Evolutionary conservation across 192 early-diverging fungal species (phyloP).

Genomic region (Coemansia javaensis): DNA sequence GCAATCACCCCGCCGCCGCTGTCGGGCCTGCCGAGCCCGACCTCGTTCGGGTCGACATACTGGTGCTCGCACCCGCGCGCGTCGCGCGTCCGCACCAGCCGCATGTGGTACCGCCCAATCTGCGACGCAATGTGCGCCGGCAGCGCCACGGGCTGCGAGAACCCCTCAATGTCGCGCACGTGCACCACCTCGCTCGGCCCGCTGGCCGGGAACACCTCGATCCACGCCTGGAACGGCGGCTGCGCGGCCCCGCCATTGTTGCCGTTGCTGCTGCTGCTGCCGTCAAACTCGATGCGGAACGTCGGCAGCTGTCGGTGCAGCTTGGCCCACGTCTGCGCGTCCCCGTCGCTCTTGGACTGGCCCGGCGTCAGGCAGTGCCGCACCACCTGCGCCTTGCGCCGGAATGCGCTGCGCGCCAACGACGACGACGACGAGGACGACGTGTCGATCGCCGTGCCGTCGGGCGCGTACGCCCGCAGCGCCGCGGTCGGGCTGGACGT

Average conservation of each 20-base stretch:
- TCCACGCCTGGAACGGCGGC: slow-evolving; percentile 44
- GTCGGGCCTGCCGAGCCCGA: slow-evolving; percentile 18
- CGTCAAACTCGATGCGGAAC: slow-evolving; percentile 45
- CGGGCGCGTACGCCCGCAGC: slow-evolving; percentile 38
- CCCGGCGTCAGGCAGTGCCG: slow-evolving; percentile 41
- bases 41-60: slow-evolving; percentile 19
- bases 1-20: slow-evolving; percentile 15
- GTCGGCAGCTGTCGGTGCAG: slow-evolving; percentile 33
- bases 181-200: slow-evolving; percentile 41
- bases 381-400: slow-evolving; percentile 12
- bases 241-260: slow-evolving; percentile 1
- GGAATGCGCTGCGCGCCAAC: slow-evolving; percentile 7
- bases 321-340: slow-evolving; percentile 36
- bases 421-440: too few species aligned
- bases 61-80: slow-evolving; percentile 46
- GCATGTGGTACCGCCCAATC: slow-evolving; percentile 47
- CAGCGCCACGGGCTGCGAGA: slow-evolving; percentile 22
- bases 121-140: slow-evolving; percentile 35
- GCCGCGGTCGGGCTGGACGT: slow-evolving; percentile 23
- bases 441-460: slow-evolving; percentile 20
- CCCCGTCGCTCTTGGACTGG: slow-evolving; percentile 21
- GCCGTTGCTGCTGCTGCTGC: too few species aligned
- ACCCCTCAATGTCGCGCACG: slow-evolving; percentile 14
- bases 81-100: slow-evolving; percentile 31
- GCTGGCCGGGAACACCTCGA: slow-evolving; percentile 41